These are phyloP conservation scores for Isatis tinctoria DNA, from an alignment of 345 rosid species.

Conservation along the genomic window DNA sequence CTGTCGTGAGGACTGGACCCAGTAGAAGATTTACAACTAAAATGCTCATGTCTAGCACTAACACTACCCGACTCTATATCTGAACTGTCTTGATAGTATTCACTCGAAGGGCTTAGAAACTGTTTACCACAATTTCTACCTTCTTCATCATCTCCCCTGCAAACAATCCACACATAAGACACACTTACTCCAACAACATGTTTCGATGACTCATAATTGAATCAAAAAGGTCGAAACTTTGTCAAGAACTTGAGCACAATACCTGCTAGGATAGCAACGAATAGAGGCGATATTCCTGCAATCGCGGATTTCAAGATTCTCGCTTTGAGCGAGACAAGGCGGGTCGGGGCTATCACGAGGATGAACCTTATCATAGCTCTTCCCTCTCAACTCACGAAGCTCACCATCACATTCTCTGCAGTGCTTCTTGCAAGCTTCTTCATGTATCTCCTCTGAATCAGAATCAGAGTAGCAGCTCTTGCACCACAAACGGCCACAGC, in stretches of 20 bases:
- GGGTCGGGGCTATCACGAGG: slow-evolving; percentile 76
- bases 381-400: slow-evolving; percentile 40
- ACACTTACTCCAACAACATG: background rate
- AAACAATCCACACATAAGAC: slow-evolving; percentile 2
- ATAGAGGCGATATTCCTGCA: slow-evolving; percentile 48
- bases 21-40: slow-evolving; percentile 60
- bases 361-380: slow-evolving; percentile 68
- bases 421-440: slow-evolving; percentile 24
- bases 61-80: slow-evolving; percentile 80
- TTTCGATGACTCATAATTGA: background rate
- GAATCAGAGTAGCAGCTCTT: slow-evolving; percentile 34
- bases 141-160: slow-evolving; percentile 81
- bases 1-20: slow-evolving; percentile 85
- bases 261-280: slow-evolving; percentile 66
- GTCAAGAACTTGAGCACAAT: background rate
- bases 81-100: slow-evolving; percentile 54
- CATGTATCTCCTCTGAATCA: slow-evolving; percentile 11
- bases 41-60: slow-evolving; percentile 75
- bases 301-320: slow-evolving; percentile 53
- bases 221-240: background rate
- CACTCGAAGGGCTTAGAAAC: slow-evolving; percentile 59
- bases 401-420: slow-evolving; percentile 63
- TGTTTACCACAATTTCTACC: slow-evolving; percentile 54
- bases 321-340: slow-evolving; percentile 38
- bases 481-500: slow-evolving; percentile 64